Base-by-base conservation (phyloP, 164 flowering plant species). In the Kingdonia uniflora region DNA sequence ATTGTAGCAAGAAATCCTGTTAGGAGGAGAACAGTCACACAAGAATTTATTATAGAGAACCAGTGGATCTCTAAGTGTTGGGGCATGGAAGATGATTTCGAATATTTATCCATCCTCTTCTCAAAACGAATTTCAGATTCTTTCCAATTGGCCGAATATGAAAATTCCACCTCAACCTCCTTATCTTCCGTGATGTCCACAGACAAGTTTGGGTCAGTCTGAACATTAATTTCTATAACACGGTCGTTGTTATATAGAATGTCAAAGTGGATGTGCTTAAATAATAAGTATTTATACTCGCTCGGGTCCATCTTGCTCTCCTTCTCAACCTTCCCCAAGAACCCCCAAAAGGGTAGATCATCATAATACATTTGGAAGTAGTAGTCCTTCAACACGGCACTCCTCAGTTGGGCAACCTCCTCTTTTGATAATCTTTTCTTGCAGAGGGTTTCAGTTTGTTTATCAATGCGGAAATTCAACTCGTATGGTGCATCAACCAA, bases 341-440 rank as follows among this genome's bases (percentile, higher is more conserved):
- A 79, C 24, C 80, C 84, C 87, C 87, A 81, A 26, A 81, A 68
- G 13, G 87, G 87, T 64, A 81, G 60, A 62, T 81, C 87, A 68
- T 81, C 87, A 66, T 76, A 81, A 46, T 81, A 81, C 81, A 81
- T 76, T 48, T 81, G 84, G 50, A 81, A 76, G 70, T 76, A 81
- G 44, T 79, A 81, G 51, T 81, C 87, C 69, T 81, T 79, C 16
- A 54, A 49, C 2, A 79, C 77, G 0, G 87, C 87, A n/a, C 42
- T 50, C 45, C 81, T 64, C 51, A 81, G 69, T 67, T 60, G 63
- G 26, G 72, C 66, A 69, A 76, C 80, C 6, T 81, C 75, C 44
- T 71, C 69, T 57, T 67, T 71, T 15, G 71, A 43, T 19, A 81
- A 61, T 54, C 51, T 72, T 58, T 58, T 73, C 47, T 57, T 71